These are phyloP conservation scores for Pythium coloratum DNA, from an alignment of 352 stramenopile genomes.

Conservation along the genomic window DNA sequence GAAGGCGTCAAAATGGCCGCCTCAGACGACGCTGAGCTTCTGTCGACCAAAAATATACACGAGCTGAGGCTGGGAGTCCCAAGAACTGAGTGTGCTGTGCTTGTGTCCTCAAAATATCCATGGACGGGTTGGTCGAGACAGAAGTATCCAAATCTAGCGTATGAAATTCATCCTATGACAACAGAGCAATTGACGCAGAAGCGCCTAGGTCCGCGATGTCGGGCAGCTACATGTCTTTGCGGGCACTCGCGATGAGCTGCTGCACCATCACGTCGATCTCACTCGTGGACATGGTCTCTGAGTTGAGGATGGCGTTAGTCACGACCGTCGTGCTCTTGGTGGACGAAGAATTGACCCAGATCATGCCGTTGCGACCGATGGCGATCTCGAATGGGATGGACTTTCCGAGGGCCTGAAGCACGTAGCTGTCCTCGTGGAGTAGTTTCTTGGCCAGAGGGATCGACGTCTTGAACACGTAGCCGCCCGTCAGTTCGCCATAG, in stretches of 20 bases:
- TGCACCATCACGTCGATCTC: constrained; percentile 81
- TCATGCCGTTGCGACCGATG: constrained; percentile 94
- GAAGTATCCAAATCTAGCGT: constrained; percentile 3
- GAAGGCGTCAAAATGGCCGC: background rate
- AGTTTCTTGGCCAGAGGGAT: constrained; percentile 74
- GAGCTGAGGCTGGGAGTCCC: background rate
- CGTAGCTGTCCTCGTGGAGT: constrained; percentile 67
- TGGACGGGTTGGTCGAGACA: background rate
- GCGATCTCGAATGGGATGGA: constrained; percentile 94
- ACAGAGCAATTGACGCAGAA: background rate
- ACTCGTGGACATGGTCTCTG: constrained; percentile 79
- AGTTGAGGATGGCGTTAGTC: constrained; percentile 88
- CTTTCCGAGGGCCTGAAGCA: constrained; percentile 85
- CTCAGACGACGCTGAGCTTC: background rate
- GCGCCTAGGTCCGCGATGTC: background rate
- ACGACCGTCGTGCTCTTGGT: constrained; percentile 85
- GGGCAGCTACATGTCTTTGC: constrained; percentile 26
- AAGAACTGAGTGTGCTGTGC: background rate
- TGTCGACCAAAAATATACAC: background rate
- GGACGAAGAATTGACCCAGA: constrained; percentile 94
- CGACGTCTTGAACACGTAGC: constrained; percentile 89
- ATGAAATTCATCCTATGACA: constrained; percentile 4
- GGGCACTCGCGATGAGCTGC: constrained; percentile 58
- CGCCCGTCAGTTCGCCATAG: constrained; percentile 94
- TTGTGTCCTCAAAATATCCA: background rate